Base-by-base conservation (phyloP, 495 filamentous ascomycete genomes). In the Penicillium silybi region DNA sequence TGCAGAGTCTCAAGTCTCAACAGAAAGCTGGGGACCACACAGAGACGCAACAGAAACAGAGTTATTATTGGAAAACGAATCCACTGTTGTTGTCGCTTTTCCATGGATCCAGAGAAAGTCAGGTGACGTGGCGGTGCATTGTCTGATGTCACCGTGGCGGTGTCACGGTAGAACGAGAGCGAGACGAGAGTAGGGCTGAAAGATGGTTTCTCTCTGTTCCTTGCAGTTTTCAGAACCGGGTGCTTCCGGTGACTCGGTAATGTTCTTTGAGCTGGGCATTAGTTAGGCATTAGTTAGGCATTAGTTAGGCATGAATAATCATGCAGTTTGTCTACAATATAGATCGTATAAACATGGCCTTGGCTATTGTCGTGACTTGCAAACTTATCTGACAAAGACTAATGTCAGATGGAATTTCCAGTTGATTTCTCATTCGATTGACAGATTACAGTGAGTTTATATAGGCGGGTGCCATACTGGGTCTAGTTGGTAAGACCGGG, bases 61-160 rank as follows among this genome's bases (percentile, higher is more conserved):
- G 42, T 50, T 50, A 53, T 50, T 53, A 45, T 63, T 60, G 37
- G 56, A 57, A 57, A 51, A 32, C 32, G 41, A 45, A 58, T 52
- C 61, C 58, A 64, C 46, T n/a, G n/a, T 27, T 50, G 16, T 26
- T 46, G 15, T 51, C 25, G 38, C 27, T 43, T 49, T 62, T 58
- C 59, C 62, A 60, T 58, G 56, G 59, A 52, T 48, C 53, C 37
- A 11, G 10, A 6, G 15, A 16, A 22, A 38, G 50, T 63, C 53
- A 63, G 34, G 53, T 61, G 61, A 54, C 38, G 61, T 63, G 61
- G 61, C 61, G 54, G 54, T 63, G 57, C 39, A 29, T 3, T 16
- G 15, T 19, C 50, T 59, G 59, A 59, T 34, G 56, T 63, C 48
- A 55, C 51, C 42, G 53, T 64, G 60, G 61, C 54, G 51, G 40